Evolutionary conservation across 129 eudicot species (phyloP), one percentile per base, ranked within the genome.

Genomic region (Flaveria ramosissima): DNA sequence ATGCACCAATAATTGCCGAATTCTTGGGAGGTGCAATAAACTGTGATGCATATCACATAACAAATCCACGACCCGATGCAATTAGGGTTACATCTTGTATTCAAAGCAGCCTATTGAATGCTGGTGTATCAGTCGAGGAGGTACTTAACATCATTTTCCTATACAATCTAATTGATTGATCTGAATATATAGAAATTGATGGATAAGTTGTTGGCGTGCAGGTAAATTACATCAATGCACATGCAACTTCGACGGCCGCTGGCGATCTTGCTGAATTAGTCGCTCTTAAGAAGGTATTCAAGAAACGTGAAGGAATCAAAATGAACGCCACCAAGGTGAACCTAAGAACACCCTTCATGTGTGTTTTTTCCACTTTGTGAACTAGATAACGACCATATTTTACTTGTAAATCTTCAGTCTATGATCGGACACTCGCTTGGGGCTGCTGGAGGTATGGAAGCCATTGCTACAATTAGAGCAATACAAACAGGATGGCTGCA

Each of bases 401-500:
- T 2, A 12, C 7, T 15, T 72, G 17, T 24, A 36, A 11, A 19
- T n/a, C 27, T 55, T 55, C 14, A 72, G 68, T 53, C 67, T 56
- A 39, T 72, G 67, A 72, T 72, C 8, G 53, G 77, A 21, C 77
- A 72, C 24, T 11, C 53, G 6, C 14, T 72, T n/a, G 67, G 14
- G 20, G 77, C 77, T 9, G 66, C 77, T 13, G 77, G 77, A 20
- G 66, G 53, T 39, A 41, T 72, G 36, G 77, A 72, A 56, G 77
- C 77, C 48, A 72, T 72, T 10, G 77, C 39, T 6, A 39, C 53
- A 1, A 14, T 72, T n/a, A 72, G 19, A 39, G 77, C 77, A 3
- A 72, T 72, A 39, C 77, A 72, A 21, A 72, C 77, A 20, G 77
- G 77, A 20, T 72, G 77, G 66, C 21, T 72, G 66, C 77, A 55